Evolutionary conservation across 2,329 filamentous ascomycete species (phyloP).

Genomic region (Aspergillus vadensis): DNA sequence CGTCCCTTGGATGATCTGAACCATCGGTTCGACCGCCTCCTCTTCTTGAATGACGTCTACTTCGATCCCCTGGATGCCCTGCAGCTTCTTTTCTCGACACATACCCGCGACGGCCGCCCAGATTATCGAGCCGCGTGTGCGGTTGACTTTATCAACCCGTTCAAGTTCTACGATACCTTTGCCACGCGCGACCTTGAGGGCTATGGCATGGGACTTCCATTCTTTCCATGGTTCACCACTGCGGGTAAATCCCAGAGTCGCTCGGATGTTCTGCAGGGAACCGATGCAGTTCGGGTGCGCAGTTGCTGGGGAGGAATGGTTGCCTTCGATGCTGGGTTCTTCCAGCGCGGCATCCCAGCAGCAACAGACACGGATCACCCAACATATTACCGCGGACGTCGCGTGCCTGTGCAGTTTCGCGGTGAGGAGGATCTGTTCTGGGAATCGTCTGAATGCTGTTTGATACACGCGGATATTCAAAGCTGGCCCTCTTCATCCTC

Average conservation of each 20-base stretch:
- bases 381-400: conserved; percentile 3
- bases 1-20: conserved; percentile 58
- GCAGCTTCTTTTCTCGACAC: conserved; percentile 63
- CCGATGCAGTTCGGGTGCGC: conserved; percentile 63
- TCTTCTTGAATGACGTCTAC: conserved; percentile 68
- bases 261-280: conserved; percentile 61
- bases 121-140: conserved; percentile 71
- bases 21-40: conserved; percentile 55
- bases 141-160: conserved; percentile 69
- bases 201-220: conserved; percentile 66
- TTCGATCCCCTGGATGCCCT: conserved; percentile 60
- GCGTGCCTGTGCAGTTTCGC: conserved; percentile 56
- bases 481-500: conserved; percentile 26
- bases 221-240: conserved; percentile 69
- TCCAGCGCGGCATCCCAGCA: conserved; percentile 30
- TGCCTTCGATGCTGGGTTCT: conserved; percentile 49
- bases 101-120: conserved; percentile 52
- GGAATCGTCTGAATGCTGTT: conserved; percentile 66
- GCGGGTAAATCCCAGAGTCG: conserved; percentile 55
- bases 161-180: conserved; percentile 76
- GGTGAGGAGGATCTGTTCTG: conserved; percentile 60
- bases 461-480: conserved; percentile 53
- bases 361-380: no score
- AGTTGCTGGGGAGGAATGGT: conserved; percentile 79
- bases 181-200: conserved; percentile 71